These are phyloP conservation scores for Diaporthe caulivora DNA, from an alignment of 2,329 filamentous ascomycete genomes.

Conservation along the genomic window DNA sequence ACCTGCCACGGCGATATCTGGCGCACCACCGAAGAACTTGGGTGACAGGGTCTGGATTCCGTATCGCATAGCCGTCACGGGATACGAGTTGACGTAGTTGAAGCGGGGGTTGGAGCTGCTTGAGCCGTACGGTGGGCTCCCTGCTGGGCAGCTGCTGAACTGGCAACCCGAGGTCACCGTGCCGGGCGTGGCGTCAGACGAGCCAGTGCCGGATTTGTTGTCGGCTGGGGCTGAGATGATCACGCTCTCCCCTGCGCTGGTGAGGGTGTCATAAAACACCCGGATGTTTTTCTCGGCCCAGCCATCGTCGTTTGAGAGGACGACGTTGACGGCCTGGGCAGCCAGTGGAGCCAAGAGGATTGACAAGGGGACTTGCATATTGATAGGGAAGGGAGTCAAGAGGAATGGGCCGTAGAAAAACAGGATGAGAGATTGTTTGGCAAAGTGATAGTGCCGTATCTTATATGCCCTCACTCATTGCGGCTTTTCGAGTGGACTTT, in stretches of 20 bases:
- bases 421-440: no score
- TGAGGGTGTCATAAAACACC: slow-evolving; percentile 68
- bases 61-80: slow-evolving; percentile 72
- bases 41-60: slow-evolving; percentile 70
- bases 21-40: slow-evolving; percentile 63
- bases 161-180: slow-evolving; percentile 65
- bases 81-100: slow-evolving; percentile 80
- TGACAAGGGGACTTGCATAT: slow-evolving; percentile 15
- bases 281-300: slow-evolving; percentile 79
- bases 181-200: slow-evolving; percentile 60
- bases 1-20: slow-evolving; percentile 74
- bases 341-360: not conserved
- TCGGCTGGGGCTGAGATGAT: slow-evolving; percentile 76
- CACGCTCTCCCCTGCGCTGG: slow-evolving; percentile 67
- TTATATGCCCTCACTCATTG: not conserved
- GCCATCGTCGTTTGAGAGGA: slow-evolving; percentile 72
- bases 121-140: slow-evolving; percentile 67
- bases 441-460: not conserved
- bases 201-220: slow-evolving; percentile 75
- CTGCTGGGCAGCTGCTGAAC: slow-evolving; percentile 70
- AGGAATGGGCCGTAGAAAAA: not conserved
- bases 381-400: not conserved
- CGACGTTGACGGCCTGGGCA: slow-evolving; percentile 14
- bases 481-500: not conserved
- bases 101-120: slow-evolving; percentile 69